Evolutionary conservation across 2,329 filamentous ascomycete species (phyloP), one percentile per base, ranked within the genome.

Genomic region (Colletotrichum destructivum): DNA sequence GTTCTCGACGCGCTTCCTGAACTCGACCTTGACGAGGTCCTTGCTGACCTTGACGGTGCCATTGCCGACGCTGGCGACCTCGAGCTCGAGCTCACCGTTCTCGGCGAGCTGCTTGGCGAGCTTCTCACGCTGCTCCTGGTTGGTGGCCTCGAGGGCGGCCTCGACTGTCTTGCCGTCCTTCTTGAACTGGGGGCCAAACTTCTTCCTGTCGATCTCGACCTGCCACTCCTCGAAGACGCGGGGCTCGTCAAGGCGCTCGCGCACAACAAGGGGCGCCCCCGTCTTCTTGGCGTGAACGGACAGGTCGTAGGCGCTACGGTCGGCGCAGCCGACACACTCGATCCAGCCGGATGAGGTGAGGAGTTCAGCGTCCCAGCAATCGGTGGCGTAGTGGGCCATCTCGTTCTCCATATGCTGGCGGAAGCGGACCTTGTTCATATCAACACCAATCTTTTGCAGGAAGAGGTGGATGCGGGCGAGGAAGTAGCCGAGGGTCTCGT

Each of bases 401-500:
- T 90, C 88, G 77, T 90, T 90, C 72, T 84, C 85, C 95, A 99
- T 98, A 84, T 99, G 96, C 84, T 99, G 96, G 79, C 96, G 91
- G 89, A 98, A 98, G 65, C 96, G 93, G 77, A 98, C 89, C 87
- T 98, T 99, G 75, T 86, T 89, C 80, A 90, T 87, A 81, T 98
- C 96, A 59, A 97, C 88, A 79, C 96, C 96, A 76, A 99, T 92
- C 83, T 92, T 95, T 79, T 93, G 83, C 76, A 98, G 88, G 89
- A 98, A 99, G 51, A 94, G 89, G 80, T 96, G 92, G 78, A 99
- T 98, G 67, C 96, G 92, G 55, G 94, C 96, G 60, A 99, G 86
- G 88, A 99, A 99, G 86, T 99, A 99, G 74, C 96, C 96, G 55
- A 99, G 89, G 0, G 96, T 99, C 88, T 99, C 95, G 82, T 98